Percentiles rank a stretch among this genome's conserved stretches.
Conservation (phyloP, 495 filamentous ascomycete genomes). For the Thozetella sp. region DNA sequence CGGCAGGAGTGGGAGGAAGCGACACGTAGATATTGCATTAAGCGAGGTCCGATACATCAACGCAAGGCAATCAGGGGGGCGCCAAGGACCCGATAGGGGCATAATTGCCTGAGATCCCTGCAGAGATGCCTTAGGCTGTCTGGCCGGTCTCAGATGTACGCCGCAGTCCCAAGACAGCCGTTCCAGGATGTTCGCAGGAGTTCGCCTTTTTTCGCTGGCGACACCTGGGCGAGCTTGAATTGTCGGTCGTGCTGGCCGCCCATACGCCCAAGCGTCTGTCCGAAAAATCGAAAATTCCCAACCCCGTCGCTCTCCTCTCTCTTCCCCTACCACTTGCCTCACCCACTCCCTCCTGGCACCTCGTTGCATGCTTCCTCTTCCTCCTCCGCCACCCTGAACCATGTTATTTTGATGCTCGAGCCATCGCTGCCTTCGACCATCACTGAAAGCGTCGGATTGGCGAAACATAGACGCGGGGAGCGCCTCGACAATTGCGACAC, state of each 20-base stretch:
- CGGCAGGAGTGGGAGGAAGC: too few relatives aligned
- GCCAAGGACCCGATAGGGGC: constrained; percentile 24
- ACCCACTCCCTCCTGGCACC: constrained; percentile 9
- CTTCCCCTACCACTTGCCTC: constrained; percentile 19
- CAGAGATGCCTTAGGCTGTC: constrained; percentile 20
- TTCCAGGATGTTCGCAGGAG: constrained; percentile 29
- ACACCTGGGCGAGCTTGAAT: constrained; percentile 2
- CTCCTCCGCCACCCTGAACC: constrained; percentile 25
- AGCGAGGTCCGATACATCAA: neutral
- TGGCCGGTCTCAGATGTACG: constrained; percentile 30
- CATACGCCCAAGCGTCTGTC: constrained; percentile 31
- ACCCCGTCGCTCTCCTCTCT: constrained; percentile 24
- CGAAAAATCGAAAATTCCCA: constrained; percentile 39
- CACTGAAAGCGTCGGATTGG: constrained; percentile 30
- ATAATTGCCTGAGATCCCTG: constrained; percentile 24
- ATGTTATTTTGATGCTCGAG: constrained; percentile 34
- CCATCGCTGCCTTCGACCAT: constrained; percentile 27
- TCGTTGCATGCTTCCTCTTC: constrained; percentile 22
- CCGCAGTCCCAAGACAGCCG: constrained; percentile 12
- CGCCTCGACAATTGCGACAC: constrained; percentile 23
- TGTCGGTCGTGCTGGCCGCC: constrained; percentile 26
- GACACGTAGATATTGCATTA: constrained; percentile 1
- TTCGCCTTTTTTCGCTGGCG: neutral
- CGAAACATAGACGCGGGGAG: constrained; percentile 23
- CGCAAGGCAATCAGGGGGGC: constrained; percentile 13